These are phyloP conservation scores for Pyrenophora graminea DNA, from an alignment of 2,329 filamentous ascomycete species.

Conservation along the genomic window DNA sequence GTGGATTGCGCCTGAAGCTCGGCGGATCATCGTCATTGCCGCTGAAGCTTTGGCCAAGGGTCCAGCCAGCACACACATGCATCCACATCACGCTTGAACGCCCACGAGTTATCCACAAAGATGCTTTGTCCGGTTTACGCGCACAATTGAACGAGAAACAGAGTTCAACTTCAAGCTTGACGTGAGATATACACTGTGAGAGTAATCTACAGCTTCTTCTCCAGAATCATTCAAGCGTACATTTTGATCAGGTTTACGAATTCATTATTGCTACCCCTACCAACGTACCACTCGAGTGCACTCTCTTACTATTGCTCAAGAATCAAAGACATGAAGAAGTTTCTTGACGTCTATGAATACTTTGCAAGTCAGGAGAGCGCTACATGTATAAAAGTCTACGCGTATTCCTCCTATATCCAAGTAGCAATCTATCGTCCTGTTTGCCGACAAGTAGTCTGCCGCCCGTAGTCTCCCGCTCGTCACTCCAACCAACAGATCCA, in stretches of 20 bases:
- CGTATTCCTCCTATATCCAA: too few species aligned
- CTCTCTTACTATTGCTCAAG: background rate
- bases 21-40: conserved; percentile 32
- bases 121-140: conserved; percentile 17
- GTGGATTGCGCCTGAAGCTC: conserved; percentile 15
- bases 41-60: conserved; percentile 18
- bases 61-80: conserved; percentile 20
- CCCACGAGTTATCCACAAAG: background rate
- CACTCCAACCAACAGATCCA: too few species aligned
- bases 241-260: conserved; percentile 16
- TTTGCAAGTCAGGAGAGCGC: too few species aligned
- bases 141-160: conserved; percentile 12
- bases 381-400: too few species aligned
- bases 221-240: conserved; percentile 21
- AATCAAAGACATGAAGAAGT: too few species aligned
- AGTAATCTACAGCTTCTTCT: conserved; percentile 31
- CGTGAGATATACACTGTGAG: conserved; percentile 18
- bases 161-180: conserved; percentile 8
- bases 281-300: conserved; percentile 18
- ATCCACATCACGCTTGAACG: conserved; percentile 1
- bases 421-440: too few species aligned
- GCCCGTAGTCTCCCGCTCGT: too few species aligned
- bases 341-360: too few species aligned
- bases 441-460: too few species aligned
- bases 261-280: conserved; percentile 25